These are phyloP conservation scores for Lupinus albus DNA, from an alignment of 306 rosid genomes.

Conservation along the genomic window DNA sequence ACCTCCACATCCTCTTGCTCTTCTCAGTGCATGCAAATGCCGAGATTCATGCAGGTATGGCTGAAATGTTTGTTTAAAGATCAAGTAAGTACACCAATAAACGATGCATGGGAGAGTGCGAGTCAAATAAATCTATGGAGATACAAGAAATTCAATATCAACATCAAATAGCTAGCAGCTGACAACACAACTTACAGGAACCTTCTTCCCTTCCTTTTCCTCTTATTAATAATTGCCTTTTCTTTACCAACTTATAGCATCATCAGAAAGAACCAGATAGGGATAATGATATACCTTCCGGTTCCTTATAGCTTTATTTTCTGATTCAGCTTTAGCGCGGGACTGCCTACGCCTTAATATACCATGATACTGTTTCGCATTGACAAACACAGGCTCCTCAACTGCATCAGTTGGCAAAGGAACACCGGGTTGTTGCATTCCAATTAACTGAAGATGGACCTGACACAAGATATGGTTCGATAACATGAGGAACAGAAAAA, in stretches of 20 bases:
- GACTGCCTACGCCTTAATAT: slow-evolving; percentile 89
- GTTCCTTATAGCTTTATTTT: slow-evolving; percentile 75
- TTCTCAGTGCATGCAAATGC: slow-evolving; percentile 80
- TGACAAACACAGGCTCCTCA: slow-evolving; percentile 94
- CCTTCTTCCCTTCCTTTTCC: background rate
- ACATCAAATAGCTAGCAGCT: slow-evolving; percentile 29
- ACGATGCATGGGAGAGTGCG: slow-evolving; percentile 23
- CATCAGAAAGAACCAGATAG: slow-evolving; percentile 15
- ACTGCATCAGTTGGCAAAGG: slow-evolving; percentile 91
- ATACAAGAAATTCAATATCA: slow-evolving; percentile 19
- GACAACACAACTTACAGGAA: slow-evolving; percentile 51
- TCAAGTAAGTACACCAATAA: slow-evolving; percentile 19
- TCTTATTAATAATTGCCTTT: background rate
- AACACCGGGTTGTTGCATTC: slow-evolving; percentile 93
- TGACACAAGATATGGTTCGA: slow-evolving; percentile 43
- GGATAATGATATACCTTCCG: slow-evolving; percentile 63
- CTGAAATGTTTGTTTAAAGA: slow-evolving; percentile 55
- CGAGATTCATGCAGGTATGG: slow-evolving; percentile 95
- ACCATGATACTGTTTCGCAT: slow-evolving; percentile 94
- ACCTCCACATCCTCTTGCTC: slow-evolving; percentile 94
- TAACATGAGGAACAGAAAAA: slow-evolving; percentile 7
- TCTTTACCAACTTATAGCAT: slow-evolving; percentile 6
- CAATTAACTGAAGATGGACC: slow-evolving; percentile 95
- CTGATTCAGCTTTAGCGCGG: slow-evolving; percentile 96
- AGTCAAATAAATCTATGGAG: slow-evolving; percentile 26